Evolutionary conservation across 1,284 basidiomycete genomes (phyloP).

Genomic region (Sphaerobolus stellatus): DNA sequence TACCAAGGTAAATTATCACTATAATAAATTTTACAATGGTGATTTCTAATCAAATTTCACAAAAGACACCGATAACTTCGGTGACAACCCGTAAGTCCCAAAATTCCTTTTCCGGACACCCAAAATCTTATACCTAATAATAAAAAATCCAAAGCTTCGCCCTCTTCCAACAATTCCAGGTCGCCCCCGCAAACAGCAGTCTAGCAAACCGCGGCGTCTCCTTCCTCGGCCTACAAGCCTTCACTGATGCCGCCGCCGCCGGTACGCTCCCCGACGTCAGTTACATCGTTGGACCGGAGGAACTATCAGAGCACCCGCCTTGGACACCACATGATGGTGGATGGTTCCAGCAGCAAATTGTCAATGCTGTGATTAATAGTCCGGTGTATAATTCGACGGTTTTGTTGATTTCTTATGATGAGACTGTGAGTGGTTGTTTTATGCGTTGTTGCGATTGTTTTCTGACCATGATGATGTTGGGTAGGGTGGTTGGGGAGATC

Average conservation of each 20-base stretch:
- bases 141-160: background rate
- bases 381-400: constrained; percentile 20
- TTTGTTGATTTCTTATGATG: constrained; percentile 27
- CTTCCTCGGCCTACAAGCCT: constrained; percentile 20
- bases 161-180: constrained; percentile 5
- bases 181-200: background rate
- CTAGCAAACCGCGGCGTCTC: constrained; percentile 16
- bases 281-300: constrained; percentile 24
- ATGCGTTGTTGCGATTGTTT: no score
- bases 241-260: constrained; percentile 22
- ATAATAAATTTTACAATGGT: constrained; percentile 19
- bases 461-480: no score
- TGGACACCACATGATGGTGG: constrained; percentile 23
- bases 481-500: constrained; percentile 25
- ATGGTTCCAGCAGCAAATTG: constrained; percentile 25
- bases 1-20: constrained; percentile 5
- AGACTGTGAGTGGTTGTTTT: constrained; percentile 18
- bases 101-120: background rate
- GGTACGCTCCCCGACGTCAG: constrained; percentile 26
- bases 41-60: background rate
- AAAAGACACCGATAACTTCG: constrained; percentile 25
- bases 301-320: constrained; percentile 27
- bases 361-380: constrained; percentile 24
- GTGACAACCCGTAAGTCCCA: constrained; percentile 11
- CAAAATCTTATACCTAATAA: background rate